These are phyloP conservation scores for Plicaturopsis crispa DNA, from an alignment of 768 basidiomycete genomes.

Conservation along the genomic window DNA sequence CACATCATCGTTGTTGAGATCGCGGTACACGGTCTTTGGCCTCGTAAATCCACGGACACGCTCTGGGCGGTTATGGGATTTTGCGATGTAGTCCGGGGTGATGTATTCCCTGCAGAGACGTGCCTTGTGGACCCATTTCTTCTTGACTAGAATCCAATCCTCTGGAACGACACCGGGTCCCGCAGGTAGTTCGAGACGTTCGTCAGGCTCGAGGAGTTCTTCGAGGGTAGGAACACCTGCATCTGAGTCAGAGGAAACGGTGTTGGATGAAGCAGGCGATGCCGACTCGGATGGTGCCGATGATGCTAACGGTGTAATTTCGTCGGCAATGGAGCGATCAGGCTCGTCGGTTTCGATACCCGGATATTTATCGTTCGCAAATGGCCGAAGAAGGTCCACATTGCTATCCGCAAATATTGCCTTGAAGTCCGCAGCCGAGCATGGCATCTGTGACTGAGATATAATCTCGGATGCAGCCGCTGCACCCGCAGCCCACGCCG, in stretches of 20 bases:
- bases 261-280: too few relatives aligned
- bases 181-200: constrained; percentile 3
- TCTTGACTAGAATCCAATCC: constrained; percentile 2
- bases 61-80: constrained; percentile 3
- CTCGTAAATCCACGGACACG: constrained; percentile 6
- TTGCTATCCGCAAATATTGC: neutral
- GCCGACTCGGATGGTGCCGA: too few relatives aligned
- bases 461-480: too few relatives aligned
- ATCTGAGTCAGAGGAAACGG: too few relatives aligned
- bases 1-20: constrained; percentile 2
- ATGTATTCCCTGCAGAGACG: constrained; percentile 3
- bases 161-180: constrained; percentile 4
- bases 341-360: constrained; percentile 2
- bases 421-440: constrained; percentile 1
- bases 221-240: constrained; percentile 23
- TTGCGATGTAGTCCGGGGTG: constrained; percentile 4
- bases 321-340: neutral
- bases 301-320: too few relatives aligned
- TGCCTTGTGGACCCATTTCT: constrained; percentile 6
- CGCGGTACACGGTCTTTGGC: constrained; percentile 3
- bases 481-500: constrained; percentile 3
- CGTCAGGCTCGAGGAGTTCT: constrained; percentile 17
- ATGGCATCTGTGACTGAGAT: too few relatives aligned
- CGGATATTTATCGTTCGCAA: constrained; percentile 4
- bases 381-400: constrained; percentile 5